Percentiles rank a stretch among this genome's conserved stretches.
phyloP scores from a whole-genome alignment of 495 filamentous ascomycete genomes.

The Aspergillus hancockii region DNA sequence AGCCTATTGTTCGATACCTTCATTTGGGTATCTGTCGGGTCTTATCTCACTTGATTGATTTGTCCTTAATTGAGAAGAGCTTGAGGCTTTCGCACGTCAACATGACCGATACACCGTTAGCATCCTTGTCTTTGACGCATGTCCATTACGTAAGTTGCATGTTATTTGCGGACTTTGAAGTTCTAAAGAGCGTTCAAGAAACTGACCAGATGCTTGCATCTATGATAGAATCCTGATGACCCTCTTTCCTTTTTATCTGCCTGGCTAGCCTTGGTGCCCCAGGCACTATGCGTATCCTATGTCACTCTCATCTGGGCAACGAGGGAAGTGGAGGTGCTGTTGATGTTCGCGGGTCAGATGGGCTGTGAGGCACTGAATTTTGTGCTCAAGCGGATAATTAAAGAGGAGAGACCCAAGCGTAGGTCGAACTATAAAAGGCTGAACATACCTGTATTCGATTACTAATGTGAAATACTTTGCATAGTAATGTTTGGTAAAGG shows the following conservation, averaged over 20 bases:
- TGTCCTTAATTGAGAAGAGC: neutral
- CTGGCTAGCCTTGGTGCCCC: constrained; percentile 90
- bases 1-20: neutral
- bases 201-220: constrained; percentile 16
- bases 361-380: constrained; percentile 95
- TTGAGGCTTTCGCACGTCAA: neutral
- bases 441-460: neutral
- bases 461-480: neutral
- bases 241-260: constrained; percentile 82
- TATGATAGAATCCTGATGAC: constrained; percentile 81
- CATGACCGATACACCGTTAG: constrained; percentile 72
- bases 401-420: constrained; percentile 84
- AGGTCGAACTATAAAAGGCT: constrained; percentile 22
- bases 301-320: constrained; percentile 85
- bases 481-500: constrained; percentile 84
- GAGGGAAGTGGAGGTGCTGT: constrained; percentile 82
- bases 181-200: constrained; percentile 2
- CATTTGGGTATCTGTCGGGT: neutral
- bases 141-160: constrained; percentile 81
- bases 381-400: constrained; percentile 82
- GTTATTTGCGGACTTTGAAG: neutral
- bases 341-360: constrained; percentile 92
- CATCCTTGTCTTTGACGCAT: constrained; percentile 90
- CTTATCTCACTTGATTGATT: neutral
- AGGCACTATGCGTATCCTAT: constrained; percentile 87